Percentiles rank a stretch among this genome's conserved stretches.
Evolutionary conservation across 2,329 filamentous ascomycete genomes (phyloP).

Genomic region (Colletotrichum liaoningense): DNA sequence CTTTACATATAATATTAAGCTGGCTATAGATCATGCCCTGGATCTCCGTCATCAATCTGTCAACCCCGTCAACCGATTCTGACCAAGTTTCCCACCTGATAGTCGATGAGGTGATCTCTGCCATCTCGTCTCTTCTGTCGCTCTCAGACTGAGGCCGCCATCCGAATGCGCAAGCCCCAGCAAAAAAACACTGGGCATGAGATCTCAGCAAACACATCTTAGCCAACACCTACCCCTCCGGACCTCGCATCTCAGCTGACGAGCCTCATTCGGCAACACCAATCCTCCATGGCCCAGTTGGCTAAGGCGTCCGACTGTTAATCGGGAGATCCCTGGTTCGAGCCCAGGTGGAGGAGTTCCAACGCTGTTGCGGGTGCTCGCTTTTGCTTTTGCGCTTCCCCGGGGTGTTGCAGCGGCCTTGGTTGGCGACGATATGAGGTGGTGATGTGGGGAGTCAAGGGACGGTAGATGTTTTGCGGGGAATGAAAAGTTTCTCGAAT

Average conservation of each 20-base stretch:
- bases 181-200: background rate
- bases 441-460: background rate
- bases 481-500: background rate
- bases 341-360: background rate
- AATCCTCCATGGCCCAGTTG: slow-evolving; percentile 9
- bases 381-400: background rate
- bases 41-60: background rate
- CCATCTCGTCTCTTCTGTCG: background rate
- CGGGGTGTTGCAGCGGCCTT: background rate
- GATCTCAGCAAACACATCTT: background rate
- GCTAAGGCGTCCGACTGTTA: slow-evolving; percentile 9
- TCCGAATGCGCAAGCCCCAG: background rate
- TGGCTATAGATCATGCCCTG: background rate
- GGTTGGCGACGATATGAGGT: background rate
- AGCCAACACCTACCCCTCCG: background rate
- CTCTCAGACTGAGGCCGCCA: background rate
- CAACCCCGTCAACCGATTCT: background rate
- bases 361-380: background rate
- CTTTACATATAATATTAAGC: background rate
- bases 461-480: background rate
- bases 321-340: slow-evolving; percentile 8
- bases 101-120: background rate
- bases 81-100: background rate
- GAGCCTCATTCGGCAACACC: background rate
- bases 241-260: background rate